Base-by-base conservation (phyloP, 306 rosid species). In the Prunus salicina region DNA sequence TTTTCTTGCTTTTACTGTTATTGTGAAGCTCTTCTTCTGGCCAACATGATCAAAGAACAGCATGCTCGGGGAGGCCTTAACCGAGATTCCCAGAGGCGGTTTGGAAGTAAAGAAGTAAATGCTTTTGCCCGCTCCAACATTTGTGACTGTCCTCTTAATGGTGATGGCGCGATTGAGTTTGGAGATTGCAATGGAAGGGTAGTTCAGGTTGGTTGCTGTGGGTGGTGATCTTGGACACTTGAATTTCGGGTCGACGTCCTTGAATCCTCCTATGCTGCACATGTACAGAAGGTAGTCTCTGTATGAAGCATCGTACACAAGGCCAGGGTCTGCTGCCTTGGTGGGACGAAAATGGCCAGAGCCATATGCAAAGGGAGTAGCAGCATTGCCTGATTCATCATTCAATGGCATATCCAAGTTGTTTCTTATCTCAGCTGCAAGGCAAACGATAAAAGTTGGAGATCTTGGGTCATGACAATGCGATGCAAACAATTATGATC, bases 311-410 rank as follows among this genome's bases (percentile, higher is more conserved):
- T 92, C 88, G n/a, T 92, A 95, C 8, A 95, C 88, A 3, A 95
- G 96, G 43, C 97, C 97, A 2, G 99, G 97, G 75, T 92, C 87
- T 63, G 86, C 86, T 22, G 93, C 97, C 82, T 76, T 79, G 49
- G 78, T 56, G 46, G 97, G 97, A 27, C 76, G n/a, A 80, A 95
- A 88, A 53, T 95, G 97, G 67, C 99, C 99, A 0, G 97, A 76
- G 2, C 99, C 99, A 72, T 78, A 88, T 43, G 93, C 85, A 58
- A 95, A 92, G 18, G 97, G 96, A 5, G 89, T 92, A 16, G 97
- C 88, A 11, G 71, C 68, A 8, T 62, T 30, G 67, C 93, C 87
- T 0, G 86, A n/a, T 80, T 88, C 89, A 52, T 95, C 99, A 6
- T 80, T 84, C 66, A 95, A 25, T 69, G 86, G 89, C 56, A 74